These are phyloP conservation scores for Vanrija humicola DNA, from an alignment of 1,284 basidiomycete genomes.

Conservation along the genomic window DNA sequence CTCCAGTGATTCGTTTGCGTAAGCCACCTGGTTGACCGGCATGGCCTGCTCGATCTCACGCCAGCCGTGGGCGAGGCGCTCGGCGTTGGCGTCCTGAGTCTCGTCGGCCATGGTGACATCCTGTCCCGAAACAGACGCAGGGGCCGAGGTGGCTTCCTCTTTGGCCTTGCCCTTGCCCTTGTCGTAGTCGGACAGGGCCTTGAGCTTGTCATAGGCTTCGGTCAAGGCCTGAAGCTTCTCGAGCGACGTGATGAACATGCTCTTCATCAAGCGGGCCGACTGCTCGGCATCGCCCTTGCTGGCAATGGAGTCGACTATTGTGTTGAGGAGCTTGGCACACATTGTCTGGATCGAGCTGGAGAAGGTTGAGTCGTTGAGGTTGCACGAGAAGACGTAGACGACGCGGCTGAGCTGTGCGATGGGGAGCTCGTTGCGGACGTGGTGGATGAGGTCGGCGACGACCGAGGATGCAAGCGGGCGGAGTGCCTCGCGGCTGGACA, in stretches of 20 bases:
- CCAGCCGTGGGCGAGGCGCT: conserved; percentile 46
- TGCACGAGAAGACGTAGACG: conserved; percentile 78
- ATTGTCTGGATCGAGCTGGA: conserved; percentile 80
- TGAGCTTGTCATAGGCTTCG: conserved; percentile 56
- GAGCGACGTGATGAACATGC: conserved; percentile 79
- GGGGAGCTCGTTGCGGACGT: conserved; percentile 78
- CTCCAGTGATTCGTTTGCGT: conserved; percentile 71
- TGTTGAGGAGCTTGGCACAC: conserved; percentile 90
- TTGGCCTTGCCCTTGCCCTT: conserved; percentile 46
- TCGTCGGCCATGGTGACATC: conserved; percentile 17
- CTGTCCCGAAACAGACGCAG: not conserved
- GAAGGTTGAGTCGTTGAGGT: conserved; percentile 85
- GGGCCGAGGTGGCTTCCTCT: conserved; percentile 19
- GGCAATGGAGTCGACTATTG: conserved; percentile 77
- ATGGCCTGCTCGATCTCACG: conserved; percentile 70
- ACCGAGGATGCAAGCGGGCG: conserved; percentile 80
- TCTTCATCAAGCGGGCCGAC: conserved; percentile 63
- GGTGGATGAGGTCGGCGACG: conserved; percentile 90
- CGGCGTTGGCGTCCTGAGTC: conserved; percentile 23
- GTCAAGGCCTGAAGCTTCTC: conserved; percentile 82
- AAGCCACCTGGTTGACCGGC: conserved; percentile 68
- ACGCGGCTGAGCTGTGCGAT: conserved; percentile 74
- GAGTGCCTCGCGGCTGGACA: conserved; percentile 74
- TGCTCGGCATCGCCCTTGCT: conserved; percentile 66
- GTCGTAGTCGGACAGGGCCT: conserved; percentile 37